Conservation (phyloP, 169 alveolate species). For the Plasmodium falciparum region DNA sequence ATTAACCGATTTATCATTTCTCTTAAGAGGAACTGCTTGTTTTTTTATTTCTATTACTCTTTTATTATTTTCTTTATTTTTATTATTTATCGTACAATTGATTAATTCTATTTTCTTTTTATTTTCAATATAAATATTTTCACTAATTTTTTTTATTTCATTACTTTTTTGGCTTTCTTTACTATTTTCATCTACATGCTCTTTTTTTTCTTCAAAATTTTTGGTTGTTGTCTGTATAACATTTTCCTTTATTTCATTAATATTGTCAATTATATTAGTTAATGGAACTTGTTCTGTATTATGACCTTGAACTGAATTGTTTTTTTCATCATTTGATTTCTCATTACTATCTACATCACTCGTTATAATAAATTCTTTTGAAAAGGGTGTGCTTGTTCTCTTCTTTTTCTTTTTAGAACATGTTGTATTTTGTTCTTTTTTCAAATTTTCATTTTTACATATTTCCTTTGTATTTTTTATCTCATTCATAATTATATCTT, state of each 20-base stretch:
- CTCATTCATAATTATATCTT: constrained; percentile 58
- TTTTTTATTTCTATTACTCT: constrained; percentile 10
- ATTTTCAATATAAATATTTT: neutral
- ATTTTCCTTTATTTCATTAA: neutral
- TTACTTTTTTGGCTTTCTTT: constrained; percentile 11
- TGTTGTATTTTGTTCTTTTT: neutral
- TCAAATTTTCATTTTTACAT: constrained; percentile 1
- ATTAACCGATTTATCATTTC: neutral
- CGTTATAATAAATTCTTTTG: neutral
- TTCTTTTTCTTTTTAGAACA: neutral
- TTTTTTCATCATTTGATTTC: neutral
- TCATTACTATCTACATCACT: constrained; percentile 1
- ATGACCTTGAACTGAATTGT: neutral
- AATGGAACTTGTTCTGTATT: too few species aligned
- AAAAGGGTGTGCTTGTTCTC: constrained; percentile 11
- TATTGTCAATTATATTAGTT: neutral
- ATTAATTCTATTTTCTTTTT: constrained; percentile 30
- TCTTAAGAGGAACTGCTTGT: constrained; percentile 13
- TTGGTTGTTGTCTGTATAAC: too few species aligned
- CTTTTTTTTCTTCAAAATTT: constrained; percentile 18
- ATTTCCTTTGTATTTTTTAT: constrained; percentile 34
- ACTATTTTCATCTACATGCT: constrained; percentile 11
- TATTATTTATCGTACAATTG: constrained; percentile 7
- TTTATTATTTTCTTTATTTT: neutral
- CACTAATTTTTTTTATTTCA: constrained; percentile 4